phyloP scores from a whole-genome alignment of 129 eudicot genomes.

The Pseudognaphalium luteoalbum region DNA sequence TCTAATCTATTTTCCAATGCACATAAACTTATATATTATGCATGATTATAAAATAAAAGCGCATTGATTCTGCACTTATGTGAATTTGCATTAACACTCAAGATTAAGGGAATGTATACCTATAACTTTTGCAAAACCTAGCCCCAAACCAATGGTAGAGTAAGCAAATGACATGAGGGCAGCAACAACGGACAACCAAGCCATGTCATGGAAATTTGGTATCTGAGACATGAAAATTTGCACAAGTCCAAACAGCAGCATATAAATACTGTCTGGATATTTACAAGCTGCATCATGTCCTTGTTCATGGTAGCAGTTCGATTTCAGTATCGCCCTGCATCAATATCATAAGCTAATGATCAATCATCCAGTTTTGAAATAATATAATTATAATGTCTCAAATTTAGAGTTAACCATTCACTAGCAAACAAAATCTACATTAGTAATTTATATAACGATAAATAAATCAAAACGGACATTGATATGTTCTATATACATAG shows the following conservation, averaged over 20 bases:
- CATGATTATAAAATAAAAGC: background rate
- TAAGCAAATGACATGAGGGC: constrained; percentile 72
- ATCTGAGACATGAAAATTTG: constrained; percentile 66
- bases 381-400: background rate
- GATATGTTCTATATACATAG: constrained; percentile 11
- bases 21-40: background rate
- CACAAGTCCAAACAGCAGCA: constrained; percentile 55
- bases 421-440: background rate
- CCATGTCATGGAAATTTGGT: constrained; percentile 75
- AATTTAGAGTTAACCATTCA: background rate
- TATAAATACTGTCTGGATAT: constrained; percentile 42
- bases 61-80: constrained; percentile 1
- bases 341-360: constrained; percentile 1
- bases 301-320: constrained; percentile 58
- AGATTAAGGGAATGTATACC: constrained; percentile 34
- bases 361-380: background rate
- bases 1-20: background rate
- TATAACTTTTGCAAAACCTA: constrained; percentile 58
- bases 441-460: background rate
- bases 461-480: background rate
- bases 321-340: constrained; percentile 61
- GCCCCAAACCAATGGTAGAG: constrained; percentile 58
- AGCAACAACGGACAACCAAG: constrained; percentile 65
- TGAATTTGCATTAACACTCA: constrained; percentile 6
- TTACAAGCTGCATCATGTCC: constrained; percentile 56